Conservation (phyloP, 1,139 yeast genomes). For the Candida glucosophila region DNA sequence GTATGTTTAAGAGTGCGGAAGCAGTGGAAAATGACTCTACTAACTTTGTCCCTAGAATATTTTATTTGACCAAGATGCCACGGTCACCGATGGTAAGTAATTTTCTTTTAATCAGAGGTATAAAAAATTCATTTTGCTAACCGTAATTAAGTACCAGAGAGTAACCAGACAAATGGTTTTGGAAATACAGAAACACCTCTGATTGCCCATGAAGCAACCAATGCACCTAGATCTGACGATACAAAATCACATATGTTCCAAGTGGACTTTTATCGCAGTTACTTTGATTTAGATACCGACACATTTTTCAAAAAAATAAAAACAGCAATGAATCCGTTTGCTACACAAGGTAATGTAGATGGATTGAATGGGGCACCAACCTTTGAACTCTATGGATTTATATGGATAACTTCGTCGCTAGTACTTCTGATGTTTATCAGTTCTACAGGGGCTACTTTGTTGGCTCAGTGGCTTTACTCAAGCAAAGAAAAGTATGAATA, state of each 20-base stretch:
- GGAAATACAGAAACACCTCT: no score
- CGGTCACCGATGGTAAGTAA: background rate
- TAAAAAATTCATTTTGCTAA: no score
- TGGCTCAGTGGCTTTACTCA: constrained; percentile 38
- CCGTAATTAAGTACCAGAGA: background rate
- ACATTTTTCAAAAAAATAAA: constrained; percentile 44
- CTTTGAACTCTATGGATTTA: constrained; percentile 70
- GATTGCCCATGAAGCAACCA: no score
- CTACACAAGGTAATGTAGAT: constrained; percentile 11
- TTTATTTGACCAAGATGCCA: background rate
- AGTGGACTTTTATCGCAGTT: constrained; percentile 46
- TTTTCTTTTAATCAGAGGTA: background rate
- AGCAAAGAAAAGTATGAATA: constrained; percentile 37
- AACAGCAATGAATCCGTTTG: constrained; percentile 40
- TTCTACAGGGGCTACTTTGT: constrained; percentile 44
- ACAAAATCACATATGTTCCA: constrained; percentile 41
- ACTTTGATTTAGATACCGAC: constrained; percentile 56
- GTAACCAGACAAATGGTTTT: background rate
- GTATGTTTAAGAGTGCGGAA: no score
- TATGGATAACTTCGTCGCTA: constrained; percentile 79
- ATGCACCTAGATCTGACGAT: no score
- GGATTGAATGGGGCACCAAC: constrained; percentile 21
- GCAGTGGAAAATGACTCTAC: no score
- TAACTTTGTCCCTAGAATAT: background rate
- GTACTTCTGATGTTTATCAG: constrained; percentile 67